Evolutionary conservation across 768 basidiomycete species (phyloP).

Genomic region (Russula virescens): DNA sequence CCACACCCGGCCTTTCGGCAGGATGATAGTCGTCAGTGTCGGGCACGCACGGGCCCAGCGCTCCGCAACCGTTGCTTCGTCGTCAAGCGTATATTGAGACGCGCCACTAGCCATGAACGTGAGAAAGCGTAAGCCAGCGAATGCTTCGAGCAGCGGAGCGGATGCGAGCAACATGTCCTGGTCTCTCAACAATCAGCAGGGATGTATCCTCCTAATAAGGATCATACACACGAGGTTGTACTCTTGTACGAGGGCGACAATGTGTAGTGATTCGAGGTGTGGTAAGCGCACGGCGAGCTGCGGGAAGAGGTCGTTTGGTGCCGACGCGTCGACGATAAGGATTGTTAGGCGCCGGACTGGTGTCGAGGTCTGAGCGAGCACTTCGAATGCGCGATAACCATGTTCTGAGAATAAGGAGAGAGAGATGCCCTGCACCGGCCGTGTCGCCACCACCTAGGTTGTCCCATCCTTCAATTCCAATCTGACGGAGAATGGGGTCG

Average conservation of each 20-base stretch:
- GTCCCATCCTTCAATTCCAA: neutral
- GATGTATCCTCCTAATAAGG: neutral
- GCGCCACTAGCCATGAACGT: conserved; percentile 51
- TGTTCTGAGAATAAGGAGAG: conserved; percentile 45
- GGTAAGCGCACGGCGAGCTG: conserved; percentile 45
- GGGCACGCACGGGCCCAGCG: conserved; percentile 54
- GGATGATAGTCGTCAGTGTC: conserved; percentile 56
- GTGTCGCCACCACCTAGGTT: conserved; percentile 38
- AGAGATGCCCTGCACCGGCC: conserved; percentile 47
- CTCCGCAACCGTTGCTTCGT: conserved; percentile 48
- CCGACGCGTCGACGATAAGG: conserved; percentile 48
- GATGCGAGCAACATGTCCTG: conserved; percentile 42
- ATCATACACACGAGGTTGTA: conserved; percentile 40
- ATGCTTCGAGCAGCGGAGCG: conserved; percentile 37
- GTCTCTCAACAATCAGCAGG: neutral
- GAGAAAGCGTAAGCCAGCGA: conserved; percentile 42
- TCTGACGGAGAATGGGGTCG: neutral
- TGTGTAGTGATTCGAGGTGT: conserved; percentile 52
- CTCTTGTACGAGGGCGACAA: conserved; percentile 49
- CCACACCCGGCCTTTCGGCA: conserved; percentile 61
- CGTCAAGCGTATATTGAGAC: conserved; percentile 25
- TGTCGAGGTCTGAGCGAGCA: conserved; percentile 35
- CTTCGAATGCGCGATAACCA: conserved; percentile 39
- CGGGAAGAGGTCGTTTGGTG: conserved; percentile 38
- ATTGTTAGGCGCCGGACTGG: conserved; percentile 48